Base-by-base conservation (phyloP, 345 rosid genomes). In the Sisymbrium irio region DNA sequence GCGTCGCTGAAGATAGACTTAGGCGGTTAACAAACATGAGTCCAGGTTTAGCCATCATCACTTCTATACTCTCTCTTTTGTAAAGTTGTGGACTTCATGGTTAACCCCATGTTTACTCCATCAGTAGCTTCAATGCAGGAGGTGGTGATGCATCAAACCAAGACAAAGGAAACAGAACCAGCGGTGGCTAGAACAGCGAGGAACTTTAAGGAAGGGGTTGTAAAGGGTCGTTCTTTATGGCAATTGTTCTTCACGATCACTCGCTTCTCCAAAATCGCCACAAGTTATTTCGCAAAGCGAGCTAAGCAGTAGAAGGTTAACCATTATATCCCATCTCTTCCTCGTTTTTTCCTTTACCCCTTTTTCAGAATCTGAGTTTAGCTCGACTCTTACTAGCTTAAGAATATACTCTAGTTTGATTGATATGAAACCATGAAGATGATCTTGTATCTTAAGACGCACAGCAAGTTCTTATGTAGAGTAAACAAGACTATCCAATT, bases 1-100 rank as follows among this genome's bases (percentile, higher is more conserved):
- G 89, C 10, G 37, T 84, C 59, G 97, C 96, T 65, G 98, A 91
- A 82, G 96, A 91, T 84, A 87, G 87, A 73, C 80, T 93, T 65
- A 88, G 88, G 30, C 61, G 80, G 63, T 71, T 93, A 8, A 80
- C 88, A 9, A 80, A 82, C 78, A 79, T 75, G 74, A 27, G 82
- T 59, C 86, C 86, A 61, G 88, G 93, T 83, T 54, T 69, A 51
- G 12, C 18, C 33, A 46, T 37, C 30, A 42, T 37, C 12, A 54
- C 57, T 62, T 33, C 10, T 19, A 3, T 27, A 18, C 41, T 56
- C 42, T 54, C 5, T 39, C 9, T 35, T 28, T 13, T 45, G 7
- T 35, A 7, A 8, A n/a, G 20, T 13, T 62, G 25, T 53, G 62
- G 64, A 69, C 51, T 51, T 22, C 46, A 55, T 33, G 56, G 56